Evolutionary conservation across 2,329 filamentous ascomycete genomes (phyloP), one percentile per base, ranked within the genome.

Genomic region (Pyrenophora tritici-repentis): DNA sequence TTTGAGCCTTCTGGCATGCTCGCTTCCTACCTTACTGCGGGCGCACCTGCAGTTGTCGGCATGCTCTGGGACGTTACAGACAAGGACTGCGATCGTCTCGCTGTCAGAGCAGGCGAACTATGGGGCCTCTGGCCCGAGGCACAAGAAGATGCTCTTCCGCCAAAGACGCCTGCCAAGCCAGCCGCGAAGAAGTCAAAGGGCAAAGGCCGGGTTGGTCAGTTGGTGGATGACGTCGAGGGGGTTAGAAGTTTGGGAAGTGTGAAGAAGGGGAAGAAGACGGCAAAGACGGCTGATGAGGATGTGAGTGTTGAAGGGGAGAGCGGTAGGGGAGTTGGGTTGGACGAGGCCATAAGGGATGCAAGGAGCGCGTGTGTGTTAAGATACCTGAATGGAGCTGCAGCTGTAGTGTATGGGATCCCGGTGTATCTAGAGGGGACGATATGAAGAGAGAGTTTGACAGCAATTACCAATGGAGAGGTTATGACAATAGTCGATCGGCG

Each of bases 61-160:
- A 97, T 92, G 13, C 79, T 99, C 32, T 99, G 94, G 94, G 94
- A 99, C 73, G 94, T 99, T 42, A 99, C 94, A 8, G 94, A 99
- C 72, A 90, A 90, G 66, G 94, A 99, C 72, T 96, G 97, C 71
- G 95, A 99, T 76, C 88, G 92, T 14, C 96, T 96, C 72, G 89
- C 92, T 0, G 85, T 87, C 29, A 81, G 83, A 20, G 79, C 89
- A 2, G 89, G 96, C 70, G 89, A 94, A 69, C 82, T 88, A 63
- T 99, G 94, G 94, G 94, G 94, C 0, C 73, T 99, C 6, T 78
- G 72, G 81, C 81, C 50, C 72, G 67, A 75, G 78, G 78, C 37
- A 73, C 58, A 73, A 41, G 61, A 62, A 16, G 62, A 66, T 2
- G 44, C 40, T 13, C 17, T 34, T 39, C 63, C 59, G 54, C 59